phyloP scores from a whole-genome alignment of 202 grass and related monocot genomes.

The Bolboschoenoplectus hybrid region DNA sequence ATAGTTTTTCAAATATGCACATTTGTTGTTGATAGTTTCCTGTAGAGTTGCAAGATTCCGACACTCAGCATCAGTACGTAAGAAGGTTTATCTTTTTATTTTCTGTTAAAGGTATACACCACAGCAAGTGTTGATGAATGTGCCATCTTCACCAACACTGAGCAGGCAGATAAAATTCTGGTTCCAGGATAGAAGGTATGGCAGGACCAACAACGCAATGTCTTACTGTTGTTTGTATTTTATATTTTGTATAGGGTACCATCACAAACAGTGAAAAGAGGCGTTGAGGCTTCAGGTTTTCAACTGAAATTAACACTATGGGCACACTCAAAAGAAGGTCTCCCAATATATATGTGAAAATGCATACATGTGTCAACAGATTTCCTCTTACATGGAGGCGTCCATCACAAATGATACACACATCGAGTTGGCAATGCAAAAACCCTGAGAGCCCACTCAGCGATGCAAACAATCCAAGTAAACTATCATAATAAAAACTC shows the following conservation, averaged over 20 bases:
- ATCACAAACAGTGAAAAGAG: conserved; percentile 83
- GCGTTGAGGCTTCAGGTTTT: conserved; percentile 65
- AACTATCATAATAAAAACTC: neutral
- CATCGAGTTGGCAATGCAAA: conserved; percentile 68
- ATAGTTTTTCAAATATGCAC: neutral
- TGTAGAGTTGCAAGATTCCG: neutral
- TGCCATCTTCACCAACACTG: conserved; percentile 69
- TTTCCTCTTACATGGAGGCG: conserved; percentile 44
- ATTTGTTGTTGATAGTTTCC: neutral
- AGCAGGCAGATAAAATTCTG: conserved; percentile 90
- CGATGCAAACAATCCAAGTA: conserved; percentile 85
- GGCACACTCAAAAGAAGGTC: conserved; percentile 58
- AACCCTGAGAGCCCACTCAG: conserved; percentile 70
- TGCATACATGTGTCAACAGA: conserved; percentile 68
- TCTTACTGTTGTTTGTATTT: neutral
- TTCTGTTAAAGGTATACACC: conserved; percentile 51
- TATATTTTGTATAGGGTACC: conserved; percentile 50
- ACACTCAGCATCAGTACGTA: neutral
- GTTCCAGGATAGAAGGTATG: conserved; percentile 86
- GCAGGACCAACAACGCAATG: neutral
- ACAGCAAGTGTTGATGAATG: conserved; percentile 74
- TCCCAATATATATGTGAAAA: conserved; percentile 82
- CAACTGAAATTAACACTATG: conserved; percentile 80
- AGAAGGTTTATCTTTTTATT: neutral
- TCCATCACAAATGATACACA: conserved; percentile 75